Evolutionary conservation across 106 monocot genomes (phyloP), one percentile per base, ranked within the genome.

Genomic region (Acorus calamus): DNA sequence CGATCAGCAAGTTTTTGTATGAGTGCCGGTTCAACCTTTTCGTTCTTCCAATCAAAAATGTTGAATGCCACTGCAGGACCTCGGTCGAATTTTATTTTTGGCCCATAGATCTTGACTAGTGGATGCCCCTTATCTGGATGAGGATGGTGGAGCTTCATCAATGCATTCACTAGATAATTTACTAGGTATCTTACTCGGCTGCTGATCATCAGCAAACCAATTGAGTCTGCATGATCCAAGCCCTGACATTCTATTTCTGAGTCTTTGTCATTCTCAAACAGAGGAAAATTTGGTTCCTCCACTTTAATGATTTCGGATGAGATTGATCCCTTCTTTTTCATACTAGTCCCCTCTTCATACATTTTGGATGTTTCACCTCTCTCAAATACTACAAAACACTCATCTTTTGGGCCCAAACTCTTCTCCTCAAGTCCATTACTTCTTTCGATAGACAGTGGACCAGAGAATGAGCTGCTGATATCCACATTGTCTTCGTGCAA

Each of bases 1-100:
- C 92, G 74, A 52, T 92, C 92, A 2, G 87, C 92, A 9, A 92
- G 81, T 68, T 87, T 92, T 72, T 92, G 92, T 11, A 92, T 84
- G 11, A 87, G 77, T 11, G 66, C 54, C 43, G 92, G 92, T 41
- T 87, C 75, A 3, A 92, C 58, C 65, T 79, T 87, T 41, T 92
- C 87, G 9, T 87, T 87, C 54, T 84, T 92, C 92, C 92, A 92
- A 51, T 92, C 87, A 11, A 82, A 92, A 14, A 92, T 76, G 62
- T 92, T 92, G 76, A 92, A 92, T 8, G 92, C 84, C 44, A 92
- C 48, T 44, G 87, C 71, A 6, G 84, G 84, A 8, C 80, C 92
- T 5, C 84, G 60, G 62, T 92, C 87, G 53, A 92, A 87, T 43
- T 84, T 92, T 45, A 87, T 66, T 46, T 72, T 52, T 3, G 87